Base-by-base conservation (phyloP, 257 asterid species). In the Nicotiana tomentosiformis region DNA sequence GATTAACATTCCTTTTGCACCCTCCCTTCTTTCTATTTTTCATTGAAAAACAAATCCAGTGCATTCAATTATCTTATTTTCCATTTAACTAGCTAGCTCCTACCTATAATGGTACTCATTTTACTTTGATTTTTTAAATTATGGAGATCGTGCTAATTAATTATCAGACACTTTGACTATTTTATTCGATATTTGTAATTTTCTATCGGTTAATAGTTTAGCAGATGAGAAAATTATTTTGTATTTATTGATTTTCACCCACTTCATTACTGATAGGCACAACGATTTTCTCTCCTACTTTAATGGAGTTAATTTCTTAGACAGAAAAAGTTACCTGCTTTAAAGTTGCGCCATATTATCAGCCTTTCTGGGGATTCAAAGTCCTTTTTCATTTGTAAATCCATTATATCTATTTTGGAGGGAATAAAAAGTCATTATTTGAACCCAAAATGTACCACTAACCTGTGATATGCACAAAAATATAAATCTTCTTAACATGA, bases 1-100 rank as follows among this genome's bases (percentile, higher is more conserved):
- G 43, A 5, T 74, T 74, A 74, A 74, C 62, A 74, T 74, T 74
- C 80, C 37, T 49, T 74, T 74, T 74, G 80, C 62, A 4, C 20
- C 43, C 37, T 11, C 60, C 3, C 15, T 43, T 10, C 80, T 23
- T 17, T 37, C 26, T 7, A 23, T 49, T 60, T 74, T 26, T 26
- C 62, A 74, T 29, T 49, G 62, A 20, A 49, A 74, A 74, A 23
- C 43, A 74, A 26, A 26, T 49, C 43, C 80, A 72, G 46, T 72
- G 61, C 20, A 46, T 46, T 12, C 61, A 49, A 61, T 74, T 49
- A 74, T 74, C 57, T 74, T 74, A 74, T 49, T 15, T 15, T 74
- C 26, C 43, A 26, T 26, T 32, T 26, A 26, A 26, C 62, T 8
- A 72, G 14, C 26, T 72, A 20, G 78, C 78, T 72, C 60, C 78